These are phyloP conservation scores for Fagus crenata DNA, from an alignment of 306 rosid species.

Conservation along the genomic window DNA sequence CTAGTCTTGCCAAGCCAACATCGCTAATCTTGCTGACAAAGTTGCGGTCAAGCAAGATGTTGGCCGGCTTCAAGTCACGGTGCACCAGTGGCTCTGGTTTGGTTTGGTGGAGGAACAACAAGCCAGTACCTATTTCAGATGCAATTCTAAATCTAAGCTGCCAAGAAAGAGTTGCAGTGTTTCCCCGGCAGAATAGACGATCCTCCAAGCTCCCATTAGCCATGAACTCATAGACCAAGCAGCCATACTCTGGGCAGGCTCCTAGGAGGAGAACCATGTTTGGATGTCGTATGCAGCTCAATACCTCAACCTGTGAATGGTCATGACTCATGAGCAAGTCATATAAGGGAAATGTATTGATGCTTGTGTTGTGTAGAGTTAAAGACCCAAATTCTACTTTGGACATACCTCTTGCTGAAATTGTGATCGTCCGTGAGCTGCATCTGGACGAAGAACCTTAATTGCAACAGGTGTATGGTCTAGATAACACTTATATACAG, in stretches of 20 bases:
- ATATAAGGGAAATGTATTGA: constrained; percentile 7
- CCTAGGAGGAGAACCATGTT: constrained; percentile 98
- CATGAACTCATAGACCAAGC: constrained; percentile 90
- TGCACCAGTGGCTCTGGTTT: constrained; percentile 96
- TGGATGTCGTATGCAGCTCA: constrained; percentile 91
- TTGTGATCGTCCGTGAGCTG: constrained; percentile 88
- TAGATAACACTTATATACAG: constrained; percentile 67
- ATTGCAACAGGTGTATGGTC: constrained; percentile 89
- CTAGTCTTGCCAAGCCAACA: constrained; percentile 88
- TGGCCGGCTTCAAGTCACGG: constrained; percentile 92
- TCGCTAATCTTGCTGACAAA: constrained; percentile 83
- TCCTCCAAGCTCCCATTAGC: constrained; percentile 89
- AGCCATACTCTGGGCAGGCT: constrained; percentile 96
- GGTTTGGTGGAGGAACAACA: constrained; percentile 90
- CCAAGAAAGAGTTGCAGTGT: constrained; percentile 71
- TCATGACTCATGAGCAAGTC: constrained; percentile 21
- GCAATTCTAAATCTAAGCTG: constrained; percentile 78
- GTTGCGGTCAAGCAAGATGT: constrained; percentile 78
- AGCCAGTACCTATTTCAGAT: constrained; percentile 81
- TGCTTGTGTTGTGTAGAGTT: background rate
- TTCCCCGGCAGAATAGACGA: constrained; percentile 58
- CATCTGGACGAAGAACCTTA: constrained; percentile 95
- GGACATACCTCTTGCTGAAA: constrained; percentile 77
- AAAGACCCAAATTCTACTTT: background rate
- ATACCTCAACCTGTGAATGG: constrained; percentile 70